Percentiles rank a stretch among this genome's conserved stretches.
phyloP scores from a whole-genome alignment of 768 basidiomycete genomes.

The Phaffia australis region DNA sequence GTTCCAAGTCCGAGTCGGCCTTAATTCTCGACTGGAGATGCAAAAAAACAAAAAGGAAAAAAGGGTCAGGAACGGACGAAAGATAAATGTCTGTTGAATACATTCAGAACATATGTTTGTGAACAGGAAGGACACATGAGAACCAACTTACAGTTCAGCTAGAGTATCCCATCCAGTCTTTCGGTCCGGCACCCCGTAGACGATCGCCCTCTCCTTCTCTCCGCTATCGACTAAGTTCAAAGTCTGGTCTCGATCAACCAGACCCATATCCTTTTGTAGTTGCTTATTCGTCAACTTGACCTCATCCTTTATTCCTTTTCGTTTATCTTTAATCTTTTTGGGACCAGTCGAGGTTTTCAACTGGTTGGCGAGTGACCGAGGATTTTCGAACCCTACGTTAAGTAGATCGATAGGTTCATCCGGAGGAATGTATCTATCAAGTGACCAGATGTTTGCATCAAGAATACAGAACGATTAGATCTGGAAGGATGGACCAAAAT shows the following conservation, averaged over 20 bases:
- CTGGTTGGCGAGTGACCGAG: constrained; percentile 53
- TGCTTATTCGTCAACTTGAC: neutral
- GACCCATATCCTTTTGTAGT: neutral
- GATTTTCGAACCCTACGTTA: constrained; percentile 92
- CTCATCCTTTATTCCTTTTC: constrained; percentile 13
- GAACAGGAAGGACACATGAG: neutral
- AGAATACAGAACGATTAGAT: constrained; percentile 27
- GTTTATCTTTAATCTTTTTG: constrained; percentile 38
- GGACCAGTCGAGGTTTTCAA: constrained; percentile 44
- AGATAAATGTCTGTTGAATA: neutral
- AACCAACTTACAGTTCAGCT: constrained; percentile 54
- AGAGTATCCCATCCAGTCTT: constrained; percentile 65
- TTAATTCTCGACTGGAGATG: neutral
- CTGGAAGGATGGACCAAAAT: constrained; percentile 23
- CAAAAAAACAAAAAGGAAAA: neutral
- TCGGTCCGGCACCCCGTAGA: constrained; percentile 80
- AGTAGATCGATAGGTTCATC: constrained; percentile 81
- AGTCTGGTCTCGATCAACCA: neutral
- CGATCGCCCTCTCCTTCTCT: constrained; percentile 18
- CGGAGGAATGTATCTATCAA: constrained; percentile 53
- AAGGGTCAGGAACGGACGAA: neutral
- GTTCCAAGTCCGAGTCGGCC: constrained; percentile 19
- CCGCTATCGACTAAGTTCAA: neutral
- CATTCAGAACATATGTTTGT: neutral
- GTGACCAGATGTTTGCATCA: constrained; percentile 25